Evolutionary conservation across 148 eudicot genomes (phyloP).

Genomic region (Nyssa sinensis): DNA sequence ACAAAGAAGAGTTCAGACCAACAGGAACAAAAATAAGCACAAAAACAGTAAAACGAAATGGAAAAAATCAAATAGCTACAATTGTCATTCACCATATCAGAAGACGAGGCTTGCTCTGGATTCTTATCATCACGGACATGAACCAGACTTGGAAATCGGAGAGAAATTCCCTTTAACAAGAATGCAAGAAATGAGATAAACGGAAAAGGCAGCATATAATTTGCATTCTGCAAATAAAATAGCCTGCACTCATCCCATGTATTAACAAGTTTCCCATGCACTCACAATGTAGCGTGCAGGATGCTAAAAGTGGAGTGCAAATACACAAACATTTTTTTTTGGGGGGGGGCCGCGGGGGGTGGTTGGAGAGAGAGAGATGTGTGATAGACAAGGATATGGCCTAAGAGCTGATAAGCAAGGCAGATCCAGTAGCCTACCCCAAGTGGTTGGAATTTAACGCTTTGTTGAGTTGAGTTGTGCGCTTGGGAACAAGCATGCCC

Average conservation of each 20-base stretch:
- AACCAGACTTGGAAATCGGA: conserved; percentile 84
- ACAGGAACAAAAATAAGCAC: not conserved
- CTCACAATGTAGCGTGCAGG: not conserved
- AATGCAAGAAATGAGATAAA: conserved; percentile 4
- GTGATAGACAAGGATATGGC: not conserved
- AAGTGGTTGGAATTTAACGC: not conserved
- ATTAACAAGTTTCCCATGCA: not conserved
- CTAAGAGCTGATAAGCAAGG: not conserved
- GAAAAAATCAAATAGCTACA: not conserved
- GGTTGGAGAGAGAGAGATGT: too few species aligned
- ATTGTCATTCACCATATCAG: conserved; percentile 59
- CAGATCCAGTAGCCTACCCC: not conserved
- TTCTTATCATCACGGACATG: conserved; percentile 83
- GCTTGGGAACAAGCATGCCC: not conserved
- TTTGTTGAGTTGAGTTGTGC: not conserved
- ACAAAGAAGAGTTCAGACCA: not conserved
- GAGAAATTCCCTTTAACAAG: conserved; percentile 71
- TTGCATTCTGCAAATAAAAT: not conserved
- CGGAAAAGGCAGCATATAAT: not conserved
- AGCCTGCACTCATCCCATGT: not conserved
- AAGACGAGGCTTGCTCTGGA: conserved; percentile 84
- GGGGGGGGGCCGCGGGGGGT: too few species aligned
- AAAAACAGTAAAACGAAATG: not conserved
- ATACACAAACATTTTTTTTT: not conserved
- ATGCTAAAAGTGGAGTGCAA: not conserved